phyloP scores from a whole-genome alignment of 345 rosid genomes.

The Melastoma malabathricum region DNA sequence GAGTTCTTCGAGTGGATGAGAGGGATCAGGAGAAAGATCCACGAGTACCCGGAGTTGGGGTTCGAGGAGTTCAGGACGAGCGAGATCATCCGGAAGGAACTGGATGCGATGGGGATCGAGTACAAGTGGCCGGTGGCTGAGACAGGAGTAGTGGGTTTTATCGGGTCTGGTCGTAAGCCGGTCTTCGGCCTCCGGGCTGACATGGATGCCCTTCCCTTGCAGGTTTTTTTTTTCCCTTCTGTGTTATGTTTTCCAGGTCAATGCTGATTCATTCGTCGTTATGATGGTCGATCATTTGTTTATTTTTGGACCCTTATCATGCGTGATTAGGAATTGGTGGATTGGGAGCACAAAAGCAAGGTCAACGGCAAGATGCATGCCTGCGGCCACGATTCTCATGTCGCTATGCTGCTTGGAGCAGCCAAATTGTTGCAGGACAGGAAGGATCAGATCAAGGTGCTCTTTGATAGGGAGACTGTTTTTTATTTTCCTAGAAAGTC shows the following conservation, averaged over 20 bases:
- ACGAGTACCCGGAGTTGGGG: slow-evolving; percentile 56
- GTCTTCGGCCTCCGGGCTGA: slow-evolving; percentile 57
- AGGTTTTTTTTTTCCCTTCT: slow-evolving; percentile 22
- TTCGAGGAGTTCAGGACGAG: slow-evolving; percentile 56
- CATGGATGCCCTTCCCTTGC: slow-evolving; percentile 68
- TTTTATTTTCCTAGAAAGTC: too few relatives aligned
- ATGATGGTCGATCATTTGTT: too few relatives aligned
- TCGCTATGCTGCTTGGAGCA: slow-evolving; percentile 69
- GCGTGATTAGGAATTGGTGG: slow-evolving; percentile 72
- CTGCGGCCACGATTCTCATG: slow-evolving; percentile 68
- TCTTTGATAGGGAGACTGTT: not conserved
- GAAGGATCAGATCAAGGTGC: slow-evolving; percentile 36
- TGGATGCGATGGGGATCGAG: slow-evolving; percentile 40
- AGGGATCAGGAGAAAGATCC: slow-evolving; percentile 45
- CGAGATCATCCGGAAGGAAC: slow-evolving; percentile 39
- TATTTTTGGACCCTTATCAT: not conserved
- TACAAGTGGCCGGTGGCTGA: slow-evolving; percentile 61
- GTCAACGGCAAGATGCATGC: slow-evolving; percentile 64
- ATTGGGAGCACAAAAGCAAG: slow-evolving; percentile 65
- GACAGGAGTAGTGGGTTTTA: slow-evolving; percentile 50
- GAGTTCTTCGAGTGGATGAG: slow-evolving; percentile 51
- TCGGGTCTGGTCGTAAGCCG: slow-evolving; percentile 40
- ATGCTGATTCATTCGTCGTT: not conserved
- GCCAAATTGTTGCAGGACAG: slow-evolving; percentile 48
- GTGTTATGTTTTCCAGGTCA: not conserved